Evolutionary conservation across 225 moss, liverwort and hornwort genomes (phyloP).

Genomic region (Pleurozium schreberi): DNA sequence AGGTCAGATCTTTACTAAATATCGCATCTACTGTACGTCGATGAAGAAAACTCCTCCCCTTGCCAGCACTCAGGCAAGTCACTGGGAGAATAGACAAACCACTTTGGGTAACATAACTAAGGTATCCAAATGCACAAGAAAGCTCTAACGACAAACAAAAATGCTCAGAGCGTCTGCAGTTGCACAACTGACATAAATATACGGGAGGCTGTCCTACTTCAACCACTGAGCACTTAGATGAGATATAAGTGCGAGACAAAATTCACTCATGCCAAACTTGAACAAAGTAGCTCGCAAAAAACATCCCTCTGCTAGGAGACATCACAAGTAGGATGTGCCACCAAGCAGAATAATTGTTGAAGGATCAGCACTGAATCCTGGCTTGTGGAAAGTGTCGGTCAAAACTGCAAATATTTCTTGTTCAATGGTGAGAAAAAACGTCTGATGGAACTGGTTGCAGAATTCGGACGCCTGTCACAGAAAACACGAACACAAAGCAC

Average conservation of each 20-base stretch:
- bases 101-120: background rate
- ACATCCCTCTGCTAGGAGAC: slow-evolving; percentile 37
- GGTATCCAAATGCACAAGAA: background rate
- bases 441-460: slow-evolving; percentile 97
- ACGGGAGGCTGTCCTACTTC: slow-evolving; percentile 57
- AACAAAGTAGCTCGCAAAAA: slow-evolving; percentile 23
- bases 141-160: background rate
- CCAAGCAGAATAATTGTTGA: slow-evolving; percentile 86
- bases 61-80: background rate
- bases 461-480: slow-evolving; percentile 71
- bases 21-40: background rate
- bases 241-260: slow-evolving; percentile 7
- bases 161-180: background rate
- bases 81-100: background rate
- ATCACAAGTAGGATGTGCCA: slow-evolving; percentile 80
- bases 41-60: background rate
- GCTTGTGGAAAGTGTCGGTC: slow-evolving; percentile 93
- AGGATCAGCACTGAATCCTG: slow-evolving; percentile 93
- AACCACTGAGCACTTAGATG: slow-evolving; percentile 68
- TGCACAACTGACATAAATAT: background rate
- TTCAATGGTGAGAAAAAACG: slow-evolving; percentile 81
- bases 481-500: background rate
- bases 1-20: background rate
- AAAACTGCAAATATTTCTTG: slow-evolving; percentile 94
- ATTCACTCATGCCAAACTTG: slow-evolving; percentile 58